Evolutionary conservation across 768 basidiomycete genomes (phyloP).

Genomic region (Termitomyces titanicus): DNA sequence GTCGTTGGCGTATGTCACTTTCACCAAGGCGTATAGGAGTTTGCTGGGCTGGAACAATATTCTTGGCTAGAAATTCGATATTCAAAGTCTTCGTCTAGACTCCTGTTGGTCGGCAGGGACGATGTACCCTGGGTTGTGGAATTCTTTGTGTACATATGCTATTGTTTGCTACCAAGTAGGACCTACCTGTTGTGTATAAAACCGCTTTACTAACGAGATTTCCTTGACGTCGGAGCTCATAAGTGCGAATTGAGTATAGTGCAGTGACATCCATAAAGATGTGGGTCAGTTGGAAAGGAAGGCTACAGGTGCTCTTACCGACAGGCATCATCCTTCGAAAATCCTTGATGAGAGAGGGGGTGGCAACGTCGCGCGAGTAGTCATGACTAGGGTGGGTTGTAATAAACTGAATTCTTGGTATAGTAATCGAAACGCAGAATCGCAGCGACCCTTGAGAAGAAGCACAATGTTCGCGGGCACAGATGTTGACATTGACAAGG

Average conservation of each 20-base stretch:
- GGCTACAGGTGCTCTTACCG: not conserved
- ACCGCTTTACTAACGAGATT: not conserved
- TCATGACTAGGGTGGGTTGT: not conserved
- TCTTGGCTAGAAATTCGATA: too few species aligned
- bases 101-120: not conserved
- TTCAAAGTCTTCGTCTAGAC: not conserved
- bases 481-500: not conserved
- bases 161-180: not conserved
- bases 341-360: constrained; percentile 8
- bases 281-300: not conserved
- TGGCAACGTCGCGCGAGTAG: not conserved
- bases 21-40: not conserved
- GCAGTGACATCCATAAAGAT: not conserved
- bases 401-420: not conserved
- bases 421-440: not conserved
- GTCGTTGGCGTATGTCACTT: not conserved
- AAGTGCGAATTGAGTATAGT: not conserved
- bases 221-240: not conserved
- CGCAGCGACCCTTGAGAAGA: not conserved
- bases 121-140: not conserved
- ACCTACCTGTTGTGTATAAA: not conserved
- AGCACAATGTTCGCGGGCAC: not conserved
- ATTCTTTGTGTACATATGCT: not conserved
- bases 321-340: not conserved
- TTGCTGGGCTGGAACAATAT: not conserved